Percentiles rank a stretch among this genome's conserved stretches.
Evolutionary conservation across 139 green algal species (phyloP).

Genomic region (Picochlorum sp.): DNA sequence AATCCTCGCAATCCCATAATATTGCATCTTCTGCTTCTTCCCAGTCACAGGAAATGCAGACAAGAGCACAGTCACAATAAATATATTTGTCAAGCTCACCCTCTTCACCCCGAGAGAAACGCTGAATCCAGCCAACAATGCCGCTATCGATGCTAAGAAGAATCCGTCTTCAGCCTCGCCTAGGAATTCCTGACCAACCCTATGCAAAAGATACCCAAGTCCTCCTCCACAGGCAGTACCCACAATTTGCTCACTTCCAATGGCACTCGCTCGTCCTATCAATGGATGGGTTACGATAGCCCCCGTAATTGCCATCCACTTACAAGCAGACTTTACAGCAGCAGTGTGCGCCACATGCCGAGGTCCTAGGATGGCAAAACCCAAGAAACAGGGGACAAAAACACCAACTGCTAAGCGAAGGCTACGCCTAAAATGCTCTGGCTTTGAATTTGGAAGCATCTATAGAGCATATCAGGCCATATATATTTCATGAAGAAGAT

Average conservation of each 20-base stretch:
- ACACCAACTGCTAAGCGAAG: background rate
- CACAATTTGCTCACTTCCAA: background rate
- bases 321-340: background rate
- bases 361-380: background rate
- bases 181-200: background rate
- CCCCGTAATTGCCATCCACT: background rate
- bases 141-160: background rate
- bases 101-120: too few relatives aligned
- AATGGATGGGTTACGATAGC: background rate
- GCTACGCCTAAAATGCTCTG: background rate
- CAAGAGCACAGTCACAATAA: background rate
- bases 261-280: background rate
- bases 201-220: background rate
- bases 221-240: background rate
- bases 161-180: background rate
- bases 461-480: background rate
- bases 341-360: background rate
- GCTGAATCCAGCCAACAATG: too few relatives aligned
- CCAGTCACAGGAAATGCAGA: background rate
- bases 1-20: constrained; percentile 23
- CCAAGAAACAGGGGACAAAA: background rate
- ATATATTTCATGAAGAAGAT: too few relatives aligned
- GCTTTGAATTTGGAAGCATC: background rate
- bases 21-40: background rate
- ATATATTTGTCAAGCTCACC: background rate